Evolutionary conservation across 2,329 filamentous ascomycete species (phyloP), one percentile per base, ranked within the genome.

Genomic region (Neopestalotiopsis sp.): DNA sequence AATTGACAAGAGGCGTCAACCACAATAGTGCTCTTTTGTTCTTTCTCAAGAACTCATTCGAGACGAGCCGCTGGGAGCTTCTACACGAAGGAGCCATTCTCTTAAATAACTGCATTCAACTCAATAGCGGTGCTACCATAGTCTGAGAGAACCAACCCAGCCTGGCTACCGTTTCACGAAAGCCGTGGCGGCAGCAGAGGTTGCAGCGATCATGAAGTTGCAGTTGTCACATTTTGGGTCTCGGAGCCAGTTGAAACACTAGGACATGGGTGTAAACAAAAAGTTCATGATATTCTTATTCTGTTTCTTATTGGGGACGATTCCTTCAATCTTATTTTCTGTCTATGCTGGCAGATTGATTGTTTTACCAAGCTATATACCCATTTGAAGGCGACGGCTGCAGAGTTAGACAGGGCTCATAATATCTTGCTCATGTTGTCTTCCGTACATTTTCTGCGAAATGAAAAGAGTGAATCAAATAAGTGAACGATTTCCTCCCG

Each of bases 61-160:
- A 88, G 72, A 91, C 91, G 75, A 94, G 94, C 40, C 87, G 94
- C 63, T 98, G 95, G 95, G 95, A 98, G 83, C 82, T 98, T 67
- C 84, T 98, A 71, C 91, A 96, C 68, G 96, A 98, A 80, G 95
- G 94, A 45, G 92, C 92, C 40, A 91, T 89, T 28, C 82, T 97
- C 70, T 80, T 98, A 76, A 90, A 86, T 67, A 96, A 94, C 78
- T 97, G 95, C 78, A 93, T 97, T 72, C 85, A 89, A 70, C 78
- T 86, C 24, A 86, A 86, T 70, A 77, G 78, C 42, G 76, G 77
- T 32, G 68, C 65, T 45, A 74, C 68, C 58, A 66, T 74, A 64
- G 58, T 67, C 13, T 67, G 45, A 52, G 17, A 52, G 45, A 17
- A 10, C 34, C 34, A 28, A 28, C 2, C 24, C 24, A 7, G 34